A percentile compares a stretch with the other conserved stretches of the same genome.
These are phyloP conservation scores for Blastobotrys elegans DNA, from an alignment of 1,139 yeast genomes.

Conservation along the genomic window DNA sequence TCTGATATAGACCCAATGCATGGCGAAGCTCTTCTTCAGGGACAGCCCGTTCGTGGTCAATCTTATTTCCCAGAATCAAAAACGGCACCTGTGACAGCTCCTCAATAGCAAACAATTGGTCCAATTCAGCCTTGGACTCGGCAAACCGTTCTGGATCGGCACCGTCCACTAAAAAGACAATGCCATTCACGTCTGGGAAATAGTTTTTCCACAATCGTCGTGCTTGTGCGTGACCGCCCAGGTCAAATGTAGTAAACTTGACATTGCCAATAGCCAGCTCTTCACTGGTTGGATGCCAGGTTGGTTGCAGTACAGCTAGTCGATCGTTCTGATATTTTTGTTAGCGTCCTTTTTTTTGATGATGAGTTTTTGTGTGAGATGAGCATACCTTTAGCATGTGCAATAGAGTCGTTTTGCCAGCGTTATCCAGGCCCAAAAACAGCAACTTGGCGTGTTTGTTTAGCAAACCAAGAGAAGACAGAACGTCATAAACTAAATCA, in stretches of 20 bases:
- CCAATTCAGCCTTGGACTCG: constrained; percentile 92
- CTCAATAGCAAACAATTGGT: constrained; percentile 85
- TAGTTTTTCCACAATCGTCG: constrained; percentile 99
- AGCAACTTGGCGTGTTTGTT: constrained; percentile 96
- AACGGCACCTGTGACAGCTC: constrained; percentile 89
- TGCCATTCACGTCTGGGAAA: constrained; percentile 98
- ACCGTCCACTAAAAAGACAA: constrained; percentile 93
- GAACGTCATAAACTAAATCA: constrained; percentile 75
- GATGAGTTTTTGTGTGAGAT: not conserved
- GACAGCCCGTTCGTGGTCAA: constrained; percentile 90
- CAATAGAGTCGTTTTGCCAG: constrained; percentile 94
- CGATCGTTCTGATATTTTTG: constrained; percentile 72
- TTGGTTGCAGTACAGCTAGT: constrained; percentile 95
- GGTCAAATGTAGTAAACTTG: constrained; percentile 94
- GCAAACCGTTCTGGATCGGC: constrained; percentile 95
- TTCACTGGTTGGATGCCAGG: constrained; percentile 96
- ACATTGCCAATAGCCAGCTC: constrained; percentile 96
- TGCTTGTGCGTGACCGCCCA: constrained; percentile 98
- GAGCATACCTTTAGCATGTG: constrained; percentile 71
- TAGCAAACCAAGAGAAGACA: constrained; percentile 92
- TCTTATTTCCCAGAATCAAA: constrained; percentile 91
- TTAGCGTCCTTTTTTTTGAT: constrained; percentile 1
- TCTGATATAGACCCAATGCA: constrained; percentile 79
- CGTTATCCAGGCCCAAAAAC: constrained; percentile 95
- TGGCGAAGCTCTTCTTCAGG: constrained; percentile 92